Evolutionary conservation across 495 filamentous ascomycete genomes (phyloP).

Genomic region (Clavariopsis aquatica): DNA sequence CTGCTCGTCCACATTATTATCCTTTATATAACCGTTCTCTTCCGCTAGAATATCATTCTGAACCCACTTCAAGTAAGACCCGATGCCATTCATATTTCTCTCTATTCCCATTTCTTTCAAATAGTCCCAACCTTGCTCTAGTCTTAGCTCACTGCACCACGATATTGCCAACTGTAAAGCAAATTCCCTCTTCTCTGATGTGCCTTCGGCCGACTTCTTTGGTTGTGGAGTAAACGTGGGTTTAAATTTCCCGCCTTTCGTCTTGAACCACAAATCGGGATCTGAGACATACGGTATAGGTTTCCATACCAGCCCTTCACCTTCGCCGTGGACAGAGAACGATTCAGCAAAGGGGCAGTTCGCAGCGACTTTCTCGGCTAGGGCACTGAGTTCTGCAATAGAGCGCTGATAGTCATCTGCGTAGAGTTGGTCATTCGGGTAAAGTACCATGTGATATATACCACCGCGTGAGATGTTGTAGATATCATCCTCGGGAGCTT

Average conservation of each 20-base stretch:
- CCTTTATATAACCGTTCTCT: slow-evolving; percentile 26
- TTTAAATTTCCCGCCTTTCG: slow-evolving; percentile 40
- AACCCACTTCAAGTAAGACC: slow-evolving; percentile 24
- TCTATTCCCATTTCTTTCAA: slow-evolving; percentile 32
- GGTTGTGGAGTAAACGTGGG: slow-evolving; percentile 34
- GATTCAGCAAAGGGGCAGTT: slow-evolving; percentile 42
- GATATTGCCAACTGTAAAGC: slow-evolving; percentile 34
- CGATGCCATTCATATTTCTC: slow-evolving; percentile 23
- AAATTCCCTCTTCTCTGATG: slow-evolving; percentile 8
- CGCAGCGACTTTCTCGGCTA: slow-evolving; percentile 39
- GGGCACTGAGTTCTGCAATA: slow-evolving; percentile 21
- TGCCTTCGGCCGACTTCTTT: slow-evolving; percentile 5
- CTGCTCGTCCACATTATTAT: slow-evolving; percentile 8
- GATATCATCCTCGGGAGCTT: slow-evolving; percentile 31
- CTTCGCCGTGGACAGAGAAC: slow-evolving; percentile 40
- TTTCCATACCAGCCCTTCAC: slow-evolving; percentile 49
- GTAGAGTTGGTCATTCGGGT: slow-evolving; percentile 33
- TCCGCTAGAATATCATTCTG: slow-evolving; percentile 23
- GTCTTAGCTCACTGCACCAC: slow-evolving; percentile 31
- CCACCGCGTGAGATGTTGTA: slow-evolving; percentile 46
- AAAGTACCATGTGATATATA: slow-evolving; percentile 31
- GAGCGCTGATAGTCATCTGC: slow-evolving; percentile 21
- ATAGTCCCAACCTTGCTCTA: slow-evolving; percentile 45
- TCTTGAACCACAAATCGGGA: slow-evolving; percentile 43
- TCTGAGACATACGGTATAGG: slow-evolving; percentile 29